Evolutionary conservation across 495 filamentous ascomycete species (phyloP).

Genomic region (Penicillium riverlandense): DNA sequence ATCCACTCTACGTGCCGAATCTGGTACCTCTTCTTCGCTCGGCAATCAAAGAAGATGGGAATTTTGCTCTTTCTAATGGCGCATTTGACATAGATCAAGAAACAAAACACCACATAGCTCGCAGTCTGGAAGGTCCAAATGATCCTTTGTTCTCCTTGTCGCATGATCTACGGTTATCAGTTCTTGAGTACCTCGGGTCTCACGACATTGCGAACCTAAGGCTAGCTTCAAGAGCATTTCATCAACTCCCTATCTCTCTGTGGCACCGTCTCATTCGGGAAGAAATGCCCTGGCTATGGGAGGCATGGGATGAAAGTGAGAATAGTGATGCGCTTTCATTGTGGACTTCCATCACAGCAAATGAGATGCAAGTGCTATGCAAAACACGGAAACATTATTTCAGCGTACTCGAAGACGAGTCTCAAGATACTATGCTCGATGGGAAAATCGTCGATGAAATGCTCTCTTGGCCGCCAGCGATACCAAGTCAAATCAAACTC

Average conservation of each 20-base stretch:
- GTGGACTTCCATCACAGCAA: slow-evolving; percentile 10
- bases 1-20: slow-evolving; percentile 17
- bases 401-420: neutral
- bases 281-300: slow-evolving; percentile 30
- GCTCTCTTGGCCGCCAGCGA: neutral
- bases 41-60: slow-evolving; percentile 1
- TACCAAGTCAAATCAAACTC: slow-evolving; percentile 4
- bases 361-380: neutral
- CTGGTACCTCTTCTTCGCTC: slow-evolving; percentile 3
- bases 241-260: slow-evolving; percentile 14
- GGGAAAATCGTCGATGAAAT: neutral
- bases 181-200: slow-evolving; percentile 10
- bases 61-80: too few relatives aligned
- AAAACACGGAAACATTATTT: slow-evolving; percentile 1
- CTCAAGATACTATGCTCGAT: neutral
- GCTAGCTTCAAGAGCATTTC: slow-evolving; percentile 11
- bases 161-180: slow-evolving; percentile 11
- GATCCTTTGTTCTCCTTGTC: slow-evolving; percentile 16
- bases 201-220: slow-evolving; percentile 14
- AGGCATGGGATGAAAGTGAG: slow-evolving; percentile 13
- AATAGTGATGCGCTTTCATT: neutral
- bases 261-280: slow-evolving; percentile 15
- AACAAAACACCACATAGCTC: too few relatives aligned
- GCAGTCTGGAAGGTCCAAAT: neutral
- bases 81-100: too few relatives aligned